Percentiles rank a stretch among this genome's conserved stretches.
Conservation (phyloP, 1,284 basidiomycete species). For the Cutaneotrichosporon daszewskae region DNA sequence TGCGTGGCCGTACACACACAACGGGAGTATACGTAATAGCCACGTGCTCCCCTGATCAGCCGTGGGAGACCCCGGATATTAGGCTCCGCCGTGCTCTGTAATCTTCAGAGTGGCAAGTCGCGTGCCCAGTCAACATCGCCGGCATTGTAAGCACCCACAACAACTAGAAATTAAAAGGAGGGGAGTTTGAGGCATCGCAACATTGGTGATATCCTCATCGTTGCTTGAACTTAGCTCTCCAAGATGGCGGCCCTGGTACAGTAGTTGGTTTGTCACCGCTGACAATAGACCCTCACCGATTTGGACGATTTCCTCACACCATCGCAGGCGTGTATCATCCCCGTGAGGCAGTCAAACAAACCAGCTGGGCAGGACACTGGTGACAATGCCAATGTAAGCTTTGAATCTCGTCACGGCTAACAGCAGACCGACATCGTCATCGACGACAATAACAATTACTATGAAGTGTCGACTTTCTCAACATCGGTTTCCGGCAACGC, state of each 20-base stretch:
- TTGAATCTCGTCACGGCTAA: neutral
- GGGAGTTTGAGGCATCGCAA: neutral
- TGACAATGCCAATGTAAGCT: conserved; percentile 7
- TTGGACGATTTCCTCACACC: conserved; percentile 98
- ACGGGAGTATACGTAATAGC: too few relatives aligned
- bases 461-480: conserved; percentile 42
- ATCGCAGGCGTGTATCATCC: conserved; percentile 96
- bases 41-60: too few relatives aligned
- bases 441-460: conserved; percentile 54
- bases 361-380: conserved; percentile 19
- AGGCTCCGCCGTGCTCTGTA: too few relatives aligned
- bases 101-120: too few relatives aligned
- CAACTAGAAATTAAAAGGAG: neutral
- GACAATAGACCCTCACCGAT: conserved; percentile 57
- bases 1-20: too few relatives aligned
- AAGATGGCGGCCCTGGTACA: conserved; percentile 75
- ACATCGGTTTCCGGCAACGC: conserved; percentile 27
- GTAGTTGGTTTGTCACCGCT: too few relatives aligned
- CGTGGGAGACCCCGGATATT: too few relatives aligned
- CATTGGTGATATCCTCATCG: neutral
- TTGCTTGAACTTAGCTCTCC: neutral
- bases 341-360: conserved; percentile 53
- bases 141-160: too few relatives aligned
- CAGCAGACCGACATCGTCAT: conserved; percentile 76
- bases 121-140: too few relatives aligned